phyloP scores from a whole-genome alignment of 371 early-diverging fungal species.

The Haplosporangium sp. region DNA sequence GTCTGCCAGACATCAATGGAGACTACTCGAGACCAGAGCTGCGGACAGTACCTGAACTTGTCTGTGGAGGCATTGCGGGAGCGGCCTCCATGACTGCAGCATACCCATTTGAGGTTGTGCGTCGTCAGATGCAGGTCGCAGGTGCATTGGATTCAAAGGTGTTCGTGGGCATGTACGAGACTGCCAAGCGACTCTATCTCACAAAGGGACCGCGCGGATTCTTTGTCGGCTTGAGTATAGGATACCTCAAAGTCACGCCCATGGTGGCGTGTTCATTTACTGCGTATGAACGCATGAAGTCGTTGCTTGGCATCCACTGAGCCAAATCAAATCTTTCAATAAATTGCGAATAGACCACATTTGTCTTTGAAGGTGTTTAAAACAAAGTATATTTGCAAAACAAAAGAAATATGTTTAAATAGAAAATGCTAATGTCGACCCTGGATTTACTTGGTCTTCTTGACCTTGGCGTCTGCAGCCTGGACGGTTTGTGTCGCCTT shows the following conservation, averaged over 20 bases:
- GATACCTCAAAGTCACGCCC: constrained; percentile 93
- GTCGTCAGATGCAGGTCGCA: constrained; percentile 91
- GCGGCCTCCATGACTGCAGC: constrained; percentile 85
- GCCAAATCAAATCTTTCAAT: too few species aligned
- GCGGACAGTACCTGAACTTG: constrained; percentile 70
- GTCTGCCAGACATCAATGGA: constrained; percentile 34
- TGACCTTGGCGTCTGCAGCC: constrained; percentile 10
- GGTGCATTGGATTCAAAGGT: constrained; percentile 66
- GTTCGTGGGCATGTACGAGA: constrained; percentile 68
- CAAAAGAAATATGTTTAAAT: too few species aligned
- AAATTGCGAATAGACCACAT: too few species aligned
- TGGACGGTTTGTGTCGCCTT: constrained; percentile 13
- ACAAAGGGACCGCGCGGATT: constrained; percentile 83
- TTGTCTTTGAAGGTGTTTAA: too few species aligned
- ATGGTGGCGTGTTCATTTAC: constrained; percentile 91
- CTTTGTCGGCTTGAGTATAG: constrained; percentile 93
- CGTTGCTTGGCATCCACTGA: constrained; percentile 69
- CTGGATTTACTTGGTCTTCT: constrained; percentile 32
- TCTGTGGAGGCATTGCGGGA: constrained; percentile 88
- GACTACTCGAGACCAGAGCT: constrained; percentile 43
- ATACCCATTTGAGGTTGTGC: constrained; percentile 93
- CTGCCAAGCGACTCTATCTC: constrained; percentile 68
- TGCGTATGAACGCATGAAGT: constrained; percentile 84
- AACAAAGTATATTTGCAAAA: too few species aligned
- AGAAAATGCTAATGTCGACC: too few species aligned